Base-by-base conservation (phyloP, 371 early-diverging fungal species). In the Mortierella sp. region DNA sequence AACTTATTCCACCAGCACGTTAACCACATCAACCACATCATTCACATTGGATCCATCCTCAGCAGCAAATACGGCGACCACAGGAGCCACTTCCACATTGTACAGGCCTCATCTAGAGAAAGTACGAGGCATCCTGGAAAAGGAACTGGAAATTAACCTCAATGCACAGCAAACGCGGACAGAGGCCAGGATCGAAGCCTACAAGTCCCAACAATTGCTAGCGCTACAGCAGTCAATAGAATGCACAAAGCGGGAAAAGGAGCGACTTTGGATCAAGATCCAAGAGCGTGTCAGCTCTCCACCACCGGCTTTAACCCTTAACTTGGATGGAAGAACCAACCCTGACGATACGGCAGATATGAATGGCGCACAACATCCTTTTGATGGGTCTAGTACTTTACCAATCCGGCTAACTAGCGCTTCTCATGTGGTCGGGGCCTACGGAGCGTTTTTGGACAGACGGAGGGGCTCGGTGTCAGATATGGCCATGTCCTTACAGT, bases 121-220 rank as follows among this genome's bases (percentile, higher is more conserved):
- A 42, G 56, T 75, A 23, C 69, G 69, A 23, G 28, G 64, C 6
- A 53, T 75, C 28, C 21, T 75, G 56, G 75, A 75, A 7, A 54
- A 56, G 43, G 75, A 75, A 19, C 49, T 75, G 26, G 75, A 75
- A 19, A 32, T 42, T 14, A 75, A 68, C 23, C 50, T 75, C 9
- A 60, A 54, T 34, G 68, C 64, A 17, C 75, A 75, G 37, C 69
- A 60, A 26, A 64, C 43, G 32, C 59, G 56, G 44, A 64, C 75
- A 12, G 64, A 68, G 26, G 75, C 75, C 4, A 63, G 64, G 64
- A 75, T 75, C 41, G 75, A 68, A 41, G 75, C 75, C 0, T 75
- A 64, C 27, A 75, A 68, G 27, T 75, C 75, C 9, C 75, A 75
- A 17, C 75, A 75, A 19, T 27, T 59, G 56, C 6, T 64, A 7